A percentile compares a stretch with the other conserved stretches of the same genome.
phyloP scores from a whole-genome alignment of 495 filamentous ascomycete species.

The Trichoderma parareesei region DNA sequence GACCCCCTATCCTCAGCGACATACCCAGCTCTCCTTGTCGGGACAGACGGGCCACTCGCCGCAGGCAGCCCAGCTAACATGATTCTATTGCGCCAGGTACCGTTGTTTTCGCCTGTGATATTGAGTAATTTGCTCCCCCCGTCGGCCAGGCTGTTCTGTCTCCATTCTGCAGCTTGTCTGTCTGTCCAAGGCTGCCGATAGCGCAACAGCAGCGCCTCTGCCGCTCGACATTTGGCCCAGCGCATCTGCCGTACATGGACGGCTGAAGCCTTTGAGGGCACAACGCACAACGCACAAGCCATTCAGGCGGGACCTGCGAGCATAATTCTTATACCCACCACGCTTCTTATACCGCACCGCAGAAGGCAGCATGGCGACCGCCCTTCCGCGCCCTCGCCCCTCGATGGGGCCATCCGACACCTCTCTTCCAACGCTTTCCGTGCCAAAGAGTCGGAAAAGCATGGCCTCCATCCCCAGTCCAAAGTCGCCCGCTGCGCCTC shows the following conservation, averaged over 20 bases:
- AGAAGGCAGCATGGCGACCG: constrained; percentile 44
- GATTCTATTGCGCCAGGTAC: not conserved
- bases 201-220: not conserved
- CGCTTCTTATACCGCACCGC: not conserved
- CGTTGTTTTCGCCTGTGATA: constrained; percentile 8
- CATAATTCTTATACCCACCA: not conserved
- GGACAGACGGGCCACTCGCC: not conserved
- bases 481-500: constrained; percentile 41
- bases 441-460: constrained; percentile 62
- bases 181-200: not conserved
- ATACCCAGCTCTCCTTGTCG: not conserved
- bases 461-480: constrained; percentile 38
- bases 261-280: not conserved
- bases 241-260: constrained; percentile 5
- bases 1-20: constrained; percentile 2
- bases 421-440: constrained; percentile 60
- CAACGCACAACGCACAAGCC: constrained; percentile 1
- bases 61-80: not conserved
- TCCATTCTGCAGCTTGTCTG: not conserved
- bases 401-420: constrained; percentile 55
- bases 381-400: constrained; percentile 57
- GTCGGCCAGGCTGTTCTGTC: not conserved
- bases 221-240: not conserved
- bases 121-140: constrained; percentile 6
- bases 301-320: not conserved